phyloP scores from a whole-genome alignment of 2,329 filamentous ascomycete genomes.

The Sclerotiophoma versabilis region DNA sequence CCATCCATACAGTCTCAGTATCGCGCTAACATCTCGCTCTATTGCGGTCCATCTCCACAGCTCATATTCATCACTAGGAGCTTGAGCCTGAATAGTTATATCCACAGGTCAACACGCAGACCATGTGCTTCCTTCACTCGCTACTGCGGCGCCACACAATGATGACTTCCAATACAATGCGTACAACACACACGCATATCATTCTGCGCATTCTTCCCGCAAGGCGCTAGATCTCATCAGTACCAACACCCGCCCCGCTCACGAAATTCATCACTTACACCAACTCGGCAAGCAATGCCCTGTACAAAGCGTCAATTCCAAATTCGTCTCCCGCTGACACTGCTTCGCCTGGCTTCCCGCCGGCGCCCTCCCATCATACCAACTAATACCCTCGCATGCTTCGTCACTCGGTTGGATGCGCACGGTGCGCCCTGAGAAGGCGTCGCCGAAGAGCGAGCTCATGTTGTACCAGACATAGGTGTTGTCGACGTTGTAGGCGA shows the following conservation, averaged over 20 bases:
- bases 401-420: slow-evolving; percentile 33
- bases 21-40: too few relatives aligned
- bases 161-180: slow-evolving; percentile 35
- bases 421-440: slow-evolving; percentile 33
- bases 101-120: too few relatives aligned
- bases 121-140: too few relatives aligned
- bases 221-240: slow-evolving; percentile 11
- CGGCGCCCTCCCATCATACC: slow-evolving; percentile 32
- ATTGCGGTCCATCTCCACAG: too few relatives aligned
- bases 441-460: slow-evolving; percentile 38
- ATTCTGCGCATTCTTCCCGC: slow-evolving; percentile 23
- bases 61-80: too few relatives aligned
- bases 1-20: too few relatives aligned
- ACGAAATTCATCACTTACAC: slow-evolving; percentile 26
- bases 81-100: too few relatives aligned
- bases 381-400: slow-evolving; percentile 33
- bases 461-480: slow-evolving; percentile 39
- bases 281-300: slow-evolving; percentile 41
- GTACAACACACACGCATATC: slow-evolving; percentile 27
- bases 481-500: slow-evolving; percentile 38
- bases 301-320: slow-evolving; percentile 40
- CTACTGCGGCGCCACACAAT: slow-evolving; percentile 25
- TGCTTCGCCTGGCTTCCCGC: slow-evolving; percentile 32
- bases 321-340: slow-evolving; percentile 30
- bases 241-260: neutral